Evolutionary conservation across 2,329 filamentous ascomycete genomes (phyloP).

Genomic region (Penicillium crustosum): DNA sequence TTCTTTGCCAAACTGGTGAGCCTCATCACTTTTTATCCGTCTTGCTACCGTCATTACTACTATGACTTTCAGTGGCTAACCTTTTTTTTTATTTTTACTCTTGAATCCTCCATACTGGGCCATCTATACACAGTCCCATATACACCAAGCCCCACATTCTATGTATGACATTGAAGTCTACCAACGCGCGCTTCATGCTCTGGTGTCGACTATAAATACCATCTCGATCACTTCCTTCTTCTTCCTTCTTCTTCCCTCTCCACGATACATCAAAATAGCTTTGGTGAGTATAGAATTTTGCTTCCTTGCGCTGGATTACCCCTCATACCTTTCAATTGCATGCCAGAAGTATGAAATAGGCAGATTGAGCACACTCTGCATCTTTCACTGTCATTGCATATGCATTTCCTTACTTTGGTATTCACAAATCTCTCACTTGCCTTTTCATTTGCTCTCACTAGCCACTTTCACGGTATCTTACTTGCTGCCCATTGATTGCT

Average conservation of each 20-base stretch:
- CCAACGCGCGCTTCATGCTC: neutral
- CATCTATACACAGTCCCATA: neutral
- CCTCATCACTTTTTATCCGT: neutral
- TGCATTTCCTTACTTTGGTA: neutral
- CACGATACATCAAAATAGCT: neutral
- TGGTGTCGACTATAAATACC: neutral
- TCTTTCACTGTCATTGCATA: neutral
- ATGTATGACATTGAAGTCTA: neutral
- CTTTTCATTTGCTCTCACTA: neutral
- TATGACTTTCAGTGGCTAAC: neutral
- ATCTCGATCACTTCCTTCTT: too few relatives aligned
- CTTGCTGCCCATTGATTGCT: neutral
- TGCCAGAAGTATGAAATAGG: neutral
- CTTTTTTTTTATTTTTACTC: neutral
- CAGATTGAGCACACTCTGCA: neutral
- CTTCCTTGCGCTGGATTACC: neutral
- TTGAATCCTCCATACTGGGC: neutral
- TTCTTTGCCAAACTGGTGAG: constrained; percentile 1
- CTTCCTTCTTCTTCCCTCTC: neutral
- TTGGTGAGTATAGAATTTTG: neutral
- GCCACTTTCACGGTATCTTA: neutral
- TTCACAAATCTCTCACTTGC: neutral
- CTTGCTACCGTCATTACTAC: neutral
- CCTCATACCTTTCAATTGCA: neutral
- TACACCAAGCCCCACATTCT: neutral